Evolutionary conservation across 768 basidiomycete genomes (phyloP).

Genomic region (Boletus patriciae): DNA sequence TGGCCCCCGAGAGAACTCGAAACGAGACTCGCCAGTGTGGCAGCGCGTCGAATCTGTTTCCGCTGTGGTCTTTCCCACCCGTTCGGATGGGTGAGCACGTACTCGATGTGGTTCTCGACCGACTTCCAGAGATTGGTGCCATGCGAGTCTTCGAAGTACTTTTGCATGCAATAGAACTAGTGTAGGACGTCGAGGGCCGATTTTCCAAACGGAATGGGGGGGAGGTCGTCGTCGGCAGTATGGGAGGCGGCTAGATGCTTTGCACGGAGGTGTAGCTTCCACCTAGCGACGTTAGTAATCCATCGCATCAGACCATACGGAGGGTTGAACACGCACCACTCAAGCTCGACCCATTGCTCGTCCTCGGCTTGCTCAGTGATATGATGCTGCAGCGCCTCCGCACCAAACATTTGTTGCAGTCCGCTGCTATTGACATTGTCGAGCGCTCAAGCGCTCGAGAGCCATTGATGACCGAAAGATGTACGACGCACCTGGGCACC

Average conservation of each 20-base stretch:
- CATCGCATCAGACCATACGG: not conserved
- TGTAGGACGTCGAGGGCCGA: slow-evolving; percentile 46
- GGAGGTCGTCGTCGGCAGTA: slow-evolving; percentile 35
- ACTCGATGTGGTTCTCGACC: slow-evolving; percentile 44
- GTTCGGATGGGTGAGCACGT: slow-evolving; percentile 61
- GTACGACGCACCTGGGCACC: no score
- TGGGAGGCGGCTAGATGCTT: slow-evolving; percentile 34
- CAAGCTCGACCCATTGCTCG: slow-evolving; percentile 46
- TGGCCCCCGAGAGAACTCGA: slow-evolving; percentile 39
- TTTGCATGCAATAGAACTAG: slow-evolving; percentile 42
- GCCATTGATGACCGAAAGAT: no score
- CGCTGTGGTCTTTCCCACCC: slow-evolving; percentile 67
- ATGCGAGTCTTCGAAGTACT: slow-evolving; percentile 50
- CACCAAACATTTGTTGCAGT: no score
- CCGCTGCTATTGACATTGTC: no score
- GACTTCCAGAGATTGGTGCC: slow-evolving; percentile 48
- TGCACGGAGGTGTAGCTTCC: slow-evolving; percentile 42
- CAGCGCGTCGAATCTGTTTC: slow-evolving; percentile 53
- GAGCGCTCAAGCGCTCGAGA: no score
- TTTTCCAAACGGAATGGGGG: slow-evolving; percentile 44
- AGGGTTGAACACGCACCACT: slow-evolving; percentile 35
- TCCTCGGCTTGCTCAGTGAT: slow-evolving; percentile 43
- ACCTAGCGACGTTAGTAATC: slow-evolving; percentile 22
- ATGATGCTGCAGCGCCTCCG: slow-evolving; percentile 44
- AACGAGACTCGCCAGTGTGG: slow-evolving; percentile 51